A percentile compares a stretch with the other conserved stretches of the same genome.
phyloP scores from a whole-genome alignment of 1,139 yeast species.

The Taphrina wiesneri region DNA sequence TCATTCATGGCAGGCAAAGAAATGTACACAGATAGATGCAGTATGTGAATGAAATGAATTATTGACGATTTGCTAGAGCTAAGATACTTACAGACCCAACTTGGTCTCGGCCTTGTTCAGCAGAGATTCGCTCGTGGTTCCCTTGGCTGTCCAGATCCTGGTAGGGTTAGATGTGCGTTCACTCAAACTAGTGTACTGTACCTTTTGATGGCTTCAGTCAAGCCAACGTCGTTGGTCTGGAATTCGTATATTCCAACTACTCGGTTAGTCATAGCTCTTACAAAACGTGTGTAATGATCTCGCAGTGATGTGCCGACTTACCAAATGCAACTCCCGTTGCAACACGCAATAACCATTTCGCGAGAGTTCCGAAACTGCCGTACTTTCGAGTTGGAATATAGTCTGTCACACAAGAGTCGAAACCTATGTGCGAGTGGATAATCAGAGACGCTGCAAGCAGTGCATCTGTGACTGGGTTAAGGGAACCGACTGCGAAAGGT shows the following conservation, averaged over 20 bases:
- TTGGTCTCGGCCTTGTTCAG: constrained; percentile 23
- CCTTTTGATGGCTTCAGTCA: constrained; percentile 47
- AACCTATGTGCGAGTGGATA: constrained; percentile 76
- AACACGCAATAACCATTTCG: constrained; percentile 63
- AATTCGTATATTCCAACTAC: constrained; percentile 74
- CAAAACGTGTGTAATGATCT: neutral
- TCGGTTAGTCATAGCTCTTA: neutral
- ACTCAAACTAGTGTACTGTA: neutral
- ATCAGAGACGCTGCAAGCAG: constrained; percentile 62
- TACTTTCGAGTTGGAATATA: constrained; percentile 84
- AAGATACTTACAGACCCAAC: constrained; percentile 12
- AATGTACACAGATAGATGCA: neutral
- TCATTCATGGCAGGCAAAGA: neutral
- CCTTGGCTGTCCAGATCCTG: constrained; percentile 24
- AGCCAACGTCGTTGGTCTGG: constrained; percentile 74
- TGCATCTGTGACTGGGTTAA: constrained; percentile 71
- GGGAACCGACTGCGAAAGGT: constrained; percentile 69
- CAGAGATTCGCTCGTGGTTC: constrained; percentile 14
- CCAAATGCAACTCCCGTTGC: constrained; percentile 68
- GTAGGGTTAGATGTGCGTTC: neutral
- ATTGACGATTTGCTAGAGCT: neutral
- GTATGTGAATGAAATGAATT: neutral
- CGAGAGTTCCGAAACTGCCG: constrained; percentile 66
- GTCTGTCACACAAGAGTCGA: constrained; percentile 83
- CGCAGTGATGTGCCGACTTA: neutral